Conservation (phyloP, 176 grass and related monocot species). For the Aegilops longissima region DNA sequence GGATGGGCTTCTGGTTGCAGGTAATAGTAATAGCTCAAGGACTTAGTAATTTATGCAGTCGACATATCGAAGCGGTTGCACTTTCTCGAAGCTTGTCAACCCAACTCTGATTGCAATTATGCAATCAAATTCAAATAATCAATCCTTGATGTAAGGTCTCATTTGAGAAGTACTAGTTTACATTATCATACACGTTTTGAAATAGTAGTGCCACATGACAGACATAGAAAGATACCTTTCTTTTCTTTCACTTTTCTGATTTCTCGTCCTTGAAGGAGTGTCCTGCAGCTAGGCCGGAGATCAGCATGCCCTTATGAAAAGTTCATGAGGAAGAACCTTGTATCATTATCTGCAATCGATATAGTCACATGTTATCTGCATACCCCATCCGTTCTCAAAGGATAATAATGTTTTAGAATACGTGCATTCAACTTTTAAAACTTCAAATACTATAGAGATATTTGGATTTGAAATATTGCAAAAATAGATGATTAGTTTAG, state of each 20-base stretch:
- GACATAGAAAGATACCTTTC: not conserved
- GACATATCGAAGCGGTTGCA: not conserved
- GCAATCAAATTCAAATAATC: not conserved
- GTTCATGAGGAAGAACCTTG: not conserved
- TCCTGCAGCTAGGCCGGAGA: not conserved
- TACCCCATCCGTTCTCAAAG: not conserved
- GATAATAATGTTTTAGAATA: not conserved
- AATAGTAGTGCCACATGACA: not conserved
- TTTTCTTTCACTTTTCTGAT: not conserved
- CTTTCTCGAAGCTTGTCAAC: conserved; percentile 34
- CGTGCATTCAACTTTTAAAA: not conserved
- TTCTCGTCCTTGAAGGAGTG: not conserved
- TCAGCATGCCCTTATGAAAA: not conserved
- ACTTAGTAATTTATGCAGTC: no score
- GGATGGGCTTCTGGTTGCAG: no score
- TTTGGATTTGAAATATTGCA: no score
- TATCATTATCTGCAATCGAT: not conserved
- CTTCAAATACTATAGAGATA: not conserved
- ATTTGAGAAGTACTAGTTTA: not conserved
- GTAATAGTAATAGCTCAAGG: no score
- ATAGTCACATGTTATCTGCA: not conserved
- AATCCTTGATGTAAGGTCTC: not conserved
- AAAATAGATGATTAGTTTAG: no score
- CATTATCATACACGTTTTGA: not conserved
- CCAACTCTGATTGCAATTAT: not conserved